These are phyloP conservation scores for Suillus americanus DNA, from an alignment of 768 basidiomycete genomes.

Conservation along the genomic window DNA sequence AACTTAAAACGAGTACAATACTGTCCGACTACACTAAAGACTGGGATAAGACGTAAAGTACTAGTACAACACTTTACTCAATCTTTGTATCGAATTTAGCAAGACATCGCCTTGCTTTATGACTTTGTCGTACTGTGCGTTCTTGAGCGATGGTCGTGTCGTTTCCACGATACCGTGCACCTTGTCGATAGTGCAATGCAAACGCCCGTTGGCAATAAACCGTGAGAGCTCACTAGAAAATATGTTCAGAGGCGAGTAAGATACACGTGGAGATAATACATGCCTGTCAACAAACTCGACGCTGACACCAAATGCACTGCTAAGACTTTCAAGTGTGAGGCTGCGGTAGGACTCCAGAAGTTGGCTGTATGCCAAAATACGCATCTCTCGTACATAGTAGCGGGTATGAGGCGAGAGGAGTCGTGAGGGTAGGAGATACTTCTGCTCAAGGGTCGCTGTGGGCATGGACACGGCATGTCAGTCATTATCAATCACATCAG, in stretches of 20 bases:
- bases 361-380: slow-evolving; percentile 90
- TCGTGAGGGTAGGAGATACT: slow-evolving; percentile 83
- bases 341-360: slow-evolving; percentile 90
- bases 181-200: slow-evolving; percentile 90
- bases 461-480: slow-evolving; percentile 2
- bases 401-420: slow-evolving; percentile 83
- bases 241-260: background rate
- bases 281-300: slow-evolving; percentile 85
- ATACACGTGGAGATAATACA: slow-evolving; percentile 27
- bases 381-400: slow-evolving; percentile 94
- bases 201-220: slow-evolving; percentile 84
- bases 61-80: slow-evolving; percentile 84
- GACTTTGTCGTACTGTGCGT: slow-evolving; percentile 89
- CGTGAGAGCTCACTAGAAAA: slow-evolving; percentile 77
- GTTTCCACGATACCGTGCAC: slow-evolving; percentile 95
- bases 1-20: background rate
- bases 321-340: slow-evolving; percentile 84
- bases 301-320: slow-evolving; percentile 85
- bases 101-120: slow-evolving; percentile 90
- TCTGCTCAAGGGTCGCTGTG: slow-evolving; percentile 84
- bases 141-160: slow-evolving; percentile 73
- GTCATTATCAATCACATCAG: slow-evolving; percentile 9
- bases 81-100: slow-evolving; percentile 80
- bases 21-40: background rate
- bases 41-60: background rate